phyloP scores from a whole-genome alignment of 352 stramenopile genomes.

The Phytophthora pseudosyringae region DNA sequence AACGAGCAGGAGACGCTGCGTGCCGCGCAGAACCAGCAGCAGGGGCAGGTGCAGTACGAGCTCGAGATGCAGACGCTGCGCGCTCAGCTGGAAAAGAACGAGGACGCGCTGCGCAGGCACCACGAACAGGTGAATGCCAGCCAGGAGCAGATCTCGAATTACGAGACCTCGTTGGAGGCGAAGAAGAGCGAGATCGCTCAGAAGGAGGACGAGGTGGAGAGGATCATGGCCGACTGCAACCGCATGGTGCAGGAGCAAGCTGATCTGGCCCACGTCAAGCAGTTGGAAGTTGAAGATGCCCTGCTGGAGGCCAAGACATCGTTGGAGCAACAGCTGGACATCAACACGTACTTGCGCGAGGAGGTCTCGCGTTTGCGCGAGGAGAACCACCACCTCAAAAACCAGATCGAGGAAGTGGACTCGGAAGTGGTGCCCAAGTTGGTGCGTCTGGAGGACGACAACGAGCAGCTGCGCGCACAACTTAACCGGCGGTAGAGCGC shows the following conservation, averaged over 20 bases:
- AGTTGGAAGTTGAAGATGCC: conserved; percentile 85
- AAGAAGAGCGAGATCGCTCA: conserved; percentile 71
- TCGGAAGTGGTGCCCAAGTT: conserved; percentile 84
- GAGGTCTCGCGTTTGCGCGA: conserved; percentile 82
- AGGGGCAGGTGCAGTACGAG: conserved; percentile 59
- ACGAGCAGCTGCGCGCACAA: conserved; percentile 66
- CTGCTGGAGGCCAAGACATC: conserved; percentile 86
- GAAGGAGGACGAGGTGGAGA: conserved; percentile 85
- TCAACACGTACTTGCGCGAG: conserved; percentile 85
- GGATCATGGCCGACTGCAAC: conserved; percentile 85
- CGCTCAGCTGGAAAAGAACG: conserved; percentile 71
- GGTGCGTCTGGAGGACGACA: conserved; percentile 86
- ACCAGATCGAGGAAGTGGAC: conserved; percentile 89
- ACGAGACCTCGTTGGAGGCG: conserved; percentile 68
- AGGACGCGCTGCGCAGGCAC: conserved; percentile 66
- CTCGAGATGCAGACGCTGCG: conserved; percentile 78
- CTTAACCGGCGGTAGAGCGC: conserved; percentile 37
- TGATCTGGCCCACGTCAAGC: conserved; percentile 76
- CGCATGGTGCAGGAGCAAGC: conserved; percentile 88
- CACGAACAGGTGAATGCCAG: conserved; percentile 74
- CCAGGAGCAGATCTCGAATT: conserved; percentile 69
- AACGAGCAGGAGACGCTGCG: conserved; percentile 87
- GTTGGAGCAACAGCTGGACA: conserved; percentile 85
- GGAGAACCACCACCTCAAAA: conserved; percentile 87
- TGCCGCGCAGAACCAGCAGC: conserved; percentile 51